Percentiles rank a stretch among this genome's conserved stretches.
Evolutionary conservation across 768 basidiomycete species (phyloP).

Genomic region (Hygrocybe punicea): DNA sequence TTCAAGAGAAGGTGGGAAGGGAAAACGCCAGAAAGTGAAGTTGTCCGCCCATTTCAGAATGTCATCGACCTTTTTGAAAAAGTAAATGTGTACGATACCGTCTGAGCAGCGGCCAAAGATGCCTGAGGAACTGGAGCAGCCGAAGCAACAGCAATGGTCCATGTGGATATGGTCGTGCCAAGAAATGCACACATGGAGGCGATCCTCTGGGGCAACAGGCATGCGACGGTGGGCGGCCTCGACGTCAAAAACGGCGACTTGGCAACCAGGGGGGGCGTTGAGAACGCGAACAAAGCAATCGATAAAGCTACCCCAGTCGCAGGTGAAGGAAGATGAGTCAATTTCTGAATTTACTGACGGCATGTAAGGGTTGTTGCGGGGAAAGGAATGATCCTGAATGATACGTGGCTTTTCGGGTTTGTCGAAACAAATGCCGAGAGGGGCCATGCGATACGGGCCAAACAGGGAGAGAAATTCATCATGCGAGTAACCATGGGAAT

Average conservation of each 20-base stretch:
- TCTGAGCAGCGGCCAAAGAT: slow-evolving; percentile 17
- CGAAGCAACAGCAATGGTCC: no score
- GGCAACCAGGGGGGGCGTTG: no score
- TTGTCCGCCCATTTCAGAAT: slow-evolving; percentile 28
- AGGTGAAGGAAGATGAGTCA: no score
- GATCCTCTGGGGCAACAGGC: no score
- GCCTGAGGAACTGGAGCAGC: slow-evolving; percentile 16
- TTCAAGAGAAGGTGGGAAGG: no score
- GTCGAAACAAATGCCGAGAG: not conserved
- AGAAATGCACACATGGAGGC: no score
- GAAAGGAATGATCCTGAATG: slow-evolving; percentile 20
- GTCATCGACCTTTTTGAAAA: not conserved
- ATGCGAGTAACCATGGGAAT: not conserved
- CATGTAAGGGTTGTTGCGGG: slow-evolving; percentile 5
- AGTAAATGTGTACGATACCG: slow-evolving; percentile 15
- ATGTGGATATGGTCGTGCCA: no score
- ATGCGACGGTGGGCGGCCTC: no score
- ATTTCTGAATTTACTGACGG: slow-evolving; percentile 6
- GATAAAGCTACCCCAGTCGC: no score
- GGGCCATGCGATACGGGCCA: not conserved
- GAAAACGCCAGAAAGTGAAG: slow-evolving; percentile 8
- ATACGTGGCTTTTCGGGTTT: not conserved
- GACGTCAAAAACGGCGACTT: no score
- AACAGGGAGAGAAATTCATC: no score
- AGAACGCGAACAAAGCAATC: no score